Base-by-base conservation (phyloP, 257 asterid genomes). In the Datura wrightii region DNA sequence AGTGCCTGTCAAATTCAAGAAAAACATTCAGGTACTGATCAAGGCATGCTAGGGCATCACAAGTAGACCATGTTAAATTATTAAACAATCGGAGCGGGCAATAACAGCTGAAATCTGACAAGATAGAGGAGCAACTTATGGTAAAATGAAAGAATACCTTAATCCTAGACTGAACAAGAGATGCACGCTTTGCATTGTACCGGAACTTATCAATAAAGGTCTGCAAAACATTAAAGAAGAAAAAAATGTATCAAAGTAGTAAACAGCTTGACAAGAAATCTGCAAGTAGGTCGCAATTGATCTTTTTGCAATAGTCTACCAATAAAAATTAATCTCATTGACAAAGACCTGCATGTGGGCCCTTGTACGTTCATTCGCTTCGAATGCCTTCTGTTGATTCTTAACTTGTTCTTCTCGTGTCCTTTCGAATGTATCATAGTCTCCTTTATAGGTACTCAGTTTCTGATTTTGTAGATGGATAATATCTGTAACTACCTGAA, bases 131-230 rank as follows among this genome's bases (percentile, higher is more conserved):
- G 82, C 46, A 79, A 55, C 72, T 53, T 31, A 36, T 4, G 58
- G 56, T 15, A 41, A 10, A 52, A 84, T 34, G 81, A 39, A 86
- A 70, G 14, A 36, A 78, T 92, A 94, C 99, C 98, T 96, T 96
- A 87, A 96, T 96, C 91, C 99, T 96, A 62, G 99, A 94, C 90
- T 96, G 99, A 89, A 96, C 99, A 88, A 96, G 99, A 86, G 99
- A 94, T 48, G 98, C 98, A 79, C 98, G 98, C 92, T 96, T 96
- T 19, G 99, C 99, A 85, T 96, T 96, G 87, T 90, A 96, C 37
- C 99, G 98, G 88, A 96, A 96, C 93, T 96, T 96, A 88, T 96
- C 98, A 88, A 96, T 93, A 89, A 96, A 96, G 54, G 94, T 31
- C 99, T 96, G 97, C 92, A 87, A 86, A 82, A 84, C 37, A 83